These are phyloP conservation scores for Puccinia brachypodii DNA, from an alignment of 1,284 basidiomycete genomes.

Conservation along the genomic window DNA sequence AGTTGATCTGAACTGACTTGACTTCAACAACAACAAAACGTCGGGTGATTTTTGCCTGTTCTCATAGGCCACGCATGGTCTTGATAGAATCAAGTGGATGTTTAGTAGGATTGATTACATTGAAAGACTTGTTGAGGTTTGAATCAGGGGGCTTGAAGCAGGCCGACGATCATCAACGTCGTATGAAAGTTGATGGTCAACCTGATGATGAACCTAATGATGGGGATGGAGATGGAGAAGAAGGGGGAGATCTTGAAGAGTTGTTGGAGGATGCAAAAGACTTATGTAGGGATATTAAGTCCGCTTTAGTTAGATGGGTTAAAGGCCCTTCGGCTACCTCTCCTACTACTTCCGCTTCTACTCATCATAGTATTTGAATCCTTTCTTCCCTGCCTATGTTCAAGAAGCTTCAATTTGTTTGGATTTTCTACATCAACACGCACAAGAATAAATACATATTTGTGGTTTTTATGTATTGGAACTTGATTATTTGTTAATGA, in stretches of 20 bases:
- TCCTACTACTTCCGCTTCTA: not conserved
- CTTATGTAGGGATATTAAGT: not conserved
- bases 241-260: slow-evolving; percentile 53
- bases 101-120: slow-evolving; percentile 83
- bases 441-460: too few relatives aligned
- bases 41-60: slow-evolving; percentile 5
- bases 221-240: not conserved
- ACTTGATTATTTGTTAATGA: too few relatives aligned
- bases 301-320: slow-evolving; percentile 4
- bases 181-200: not conserved
- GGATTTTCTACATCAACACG: too few relatives aligned
- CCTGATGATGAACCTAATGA: not conserved
- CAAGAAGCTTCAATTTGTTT: too few relatives aligned
- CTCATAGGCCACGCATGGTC: slow-evolving; percentile 80
- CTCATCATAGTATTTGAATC: not conserved
- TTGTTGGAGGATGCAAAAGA: slow-evolving; percentile 53
- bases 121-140: slow-evolving; percentile 79
- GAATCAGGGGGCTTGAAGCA: not conserved
- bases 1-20: too few relatives aligned
- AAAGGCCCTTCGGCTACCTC: slow-evolving; percentile 16
- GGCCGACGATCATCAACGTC: not conserved
- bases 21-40: not conserved
- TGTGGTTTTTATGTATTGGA: too few relatives aligned
- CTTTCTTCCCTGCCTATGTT: not conserved
- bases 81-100: slow-evolving; percentile 81